Evolutionary conservation across 176 grass and related monocot genomes (phyloP).

Genomic region (Aegilops tauschii): DNA sequence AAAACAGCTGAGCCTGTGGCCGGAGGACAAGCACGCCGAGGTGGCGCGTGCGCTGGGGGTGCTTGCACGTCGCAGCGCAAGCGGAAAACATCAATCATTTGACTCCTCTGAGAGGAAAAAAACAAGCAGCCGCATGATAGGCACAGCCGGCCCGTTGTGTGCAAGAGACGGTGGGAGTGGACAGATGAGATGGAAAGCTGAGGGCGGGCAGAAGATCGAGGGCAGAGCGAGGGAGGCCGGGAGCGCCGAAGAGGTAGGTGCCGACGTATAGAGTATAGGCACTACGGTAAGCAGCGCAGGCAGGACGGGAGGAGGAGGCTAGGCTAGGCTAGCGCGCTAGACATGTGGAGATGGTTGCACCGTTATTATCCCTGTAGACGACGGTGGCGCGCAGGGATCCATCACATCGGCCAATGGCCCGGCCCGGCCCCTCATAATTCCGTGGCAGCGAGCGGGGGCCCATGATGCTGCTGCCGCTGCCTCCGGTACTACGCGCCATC

Average conservation of each 20-base stretch:
- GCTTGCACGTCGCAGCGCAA: not conserved
- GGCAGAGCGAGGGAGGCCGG: not conserved
- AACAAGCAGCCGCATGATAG: not conserved
- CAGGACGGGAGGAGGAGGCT: not conserved
- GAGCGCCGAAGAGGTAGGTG: not conserved
- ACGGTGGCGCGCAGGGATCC: conserved; percentile 18
- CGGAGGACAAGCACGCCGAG: not conserved
- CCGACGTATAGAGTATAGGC: not conserved
- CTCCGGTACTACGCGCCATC: not conserved
- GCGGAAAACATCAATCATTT: conserved; percentile 40
- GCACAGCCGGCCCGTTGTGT: conserved; percentile 1
- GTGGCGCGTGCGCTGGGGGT: not conserved
- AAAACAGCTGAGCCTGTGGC: not conserved
- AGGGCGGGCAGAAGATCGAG: not conserved
- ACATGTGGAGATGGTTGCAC: conserved; percentile 37
- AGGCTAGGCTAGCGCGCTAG: not conserved
- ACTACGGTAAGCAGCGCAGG: not conserved
- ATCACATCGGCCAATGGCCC: conserved; percentile 35
- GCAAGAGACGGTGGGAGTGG: conserved; percentile 26
- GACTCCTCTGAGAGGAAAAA: not conserved
- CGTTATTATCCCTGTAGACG: conserved; percentile 47
- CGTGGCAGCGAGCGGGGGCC: not conserved
- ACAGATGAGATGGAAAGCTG: conserved; percentile 29
- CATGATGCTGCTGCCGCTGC: not conserved
- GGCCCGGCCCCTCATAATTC: conserved; percentile 12